phyloP scores from a whole-genome alignment of 192 early-diverging fungal genomes.

The Coemansia sp. region DNA sequence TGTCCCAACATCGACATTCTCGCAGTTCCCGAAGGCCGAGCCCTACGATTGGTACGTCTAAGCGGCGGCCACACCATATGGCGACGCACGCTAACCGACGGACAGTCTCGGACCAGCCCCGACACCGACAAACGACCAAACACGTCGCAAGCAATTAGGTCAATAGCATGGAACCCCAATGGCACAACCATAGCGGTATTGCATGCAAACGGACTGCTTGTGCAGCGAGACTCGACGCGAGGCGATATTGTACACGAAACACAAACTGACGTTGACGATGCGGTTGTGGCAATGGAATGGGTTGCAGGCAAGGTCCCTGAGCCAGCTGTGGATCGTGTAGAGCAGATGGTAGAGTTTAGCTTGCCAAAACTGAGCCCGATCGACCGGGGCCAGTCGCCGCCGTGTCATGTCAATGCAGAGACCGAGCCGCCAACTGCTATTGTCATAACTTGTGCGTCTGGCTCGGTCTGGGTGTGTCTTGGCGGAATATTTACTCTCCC shows the following conservation, averaged over 20 bases:
- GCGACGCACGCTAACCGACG: slow-evolving; percentile 24
- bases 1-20: slow-evolving; percentile 38
- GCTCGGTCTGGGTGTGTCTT: slow-evolving; percentile 30
- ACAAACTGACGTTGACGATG: slow-evolving; percentile 8
- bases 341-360: slow-evolving; percentile 18
- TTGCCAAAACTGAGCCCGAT: slow-evolving; percentile 25
- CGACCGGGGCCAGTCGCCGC: slow-evolving; percentile 26
- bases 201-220: slow-evolving; percentile 30
- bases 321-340: not conserved
- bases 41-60: slow-evolving; percentile 35
- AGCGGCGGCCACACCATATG: slow-evolving; percentile 49
- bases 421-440: slow-evolving; percentile 24
- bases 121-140: not conserved
- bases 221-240: slow-evolving; percentile 36
- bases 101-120: not conserved
- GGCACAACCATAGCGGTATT: slow-evolving; percentile 25
- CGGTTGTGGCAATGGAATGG: slow-evolving; percentile 33
- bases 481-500: slow-evolving; percentile 45
- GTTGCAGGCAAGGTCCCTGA: slow-evolving; percentile 9
- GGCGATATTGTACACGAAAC: slow-evolving; percentile 43
- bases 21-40: slow-evolving; percentile 35
- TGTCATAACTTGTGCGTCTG: slow-evolving; percentile 12
- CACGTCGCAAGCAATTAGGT: slow-evolving; percentile 7
- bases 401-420: slow-evolving; percentile 19
- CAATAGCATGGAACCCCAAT: slow-evolving; percentile 35